Percentiles rank a stretch among this genome's conserved stretches.
phyloP scores from a whole-genome alignment of 140 eudicot species.

The Erigeron philadelphicus region DNA sequence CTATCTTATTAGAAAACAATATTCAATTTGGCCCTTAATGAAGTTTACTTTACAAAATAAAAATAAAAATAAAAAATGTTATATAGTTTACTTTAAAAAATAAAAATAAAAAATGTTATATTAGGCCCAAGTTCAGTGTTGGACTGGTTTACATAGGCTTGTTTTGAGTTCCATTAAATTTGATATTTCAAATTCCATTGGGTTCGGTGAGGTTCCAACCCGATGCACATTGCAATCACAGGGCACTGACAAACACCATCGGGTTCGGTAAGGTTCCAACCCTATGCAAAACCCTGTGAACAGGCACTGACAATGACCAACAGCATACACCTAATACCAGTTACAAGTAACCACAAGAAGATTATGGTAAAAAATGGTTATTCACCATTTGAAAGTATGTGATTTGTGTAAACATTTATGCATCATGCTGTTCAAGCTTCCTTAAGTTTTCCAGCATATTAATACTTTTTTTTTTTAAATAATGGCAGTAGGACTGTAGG shows the following conservation, averaged over 20 bases:
- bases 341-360: background rate
- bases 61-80: too few species aligned
- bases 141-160: background rate
- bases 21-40: too few species aligned
- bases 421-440: slow-evolving; percentile 11
- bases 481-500: background rate
- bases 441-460: background rate
- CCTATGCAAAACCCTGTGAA: too few species aligned
- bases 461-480: background rate
- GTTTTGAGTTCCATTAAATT: background rate
- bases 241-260: too few species aligned
- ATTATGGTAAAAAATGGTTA: background rate
- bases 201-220: background rate
- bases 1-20: background rate
- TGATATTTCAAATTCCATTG: background rate
- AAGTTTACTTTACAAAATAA: too few species aligned
- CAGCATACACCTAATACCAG: too few species aligned
- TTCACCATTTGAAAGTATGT: slow-evolving; percentile 7
- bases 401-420: slow-evolving; percentile 9
- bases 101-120: too few species aligned
- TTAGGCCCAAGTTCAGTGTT: background rate
- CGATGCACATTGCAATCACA: background rate
- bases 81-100: too few species aligned
- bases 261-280: background rate
- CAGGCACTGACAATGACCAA: too few species aligned